phyloP scores from a whole-genome alignment of 169 alveolate genomes.

The Cystoisospora suis region DNA sequence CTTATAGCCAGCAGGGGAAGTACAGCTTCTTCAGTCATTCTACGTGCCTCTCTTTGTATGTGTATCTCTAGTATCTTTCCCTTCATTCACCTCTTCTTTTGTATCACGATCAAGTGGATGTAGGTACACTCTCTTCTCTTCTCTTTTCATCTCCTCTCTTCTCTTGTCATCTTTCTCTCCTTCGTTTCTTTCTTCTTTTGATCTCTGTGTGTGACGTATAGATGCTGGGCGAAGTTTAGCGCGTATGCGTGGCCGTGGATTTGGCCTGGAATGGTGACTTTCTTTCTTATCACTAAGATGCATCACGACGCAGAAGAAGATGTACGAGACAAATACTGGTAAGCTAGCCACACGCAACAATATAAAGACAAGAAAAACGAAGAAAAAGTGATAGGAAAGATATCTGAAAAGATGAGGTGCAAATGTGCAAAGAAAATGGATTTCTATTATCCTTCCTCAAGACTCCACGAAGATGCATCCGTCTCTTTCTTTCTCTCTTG shows the following conservation, averaged over 20 bases:
- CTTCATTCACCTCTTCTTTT: too few relatives aligned
- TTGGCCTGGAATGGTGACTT: conserved; percentile 65
- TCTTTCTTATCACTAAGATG: conserved; percentile 60
- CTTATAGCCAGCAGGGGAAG: too few relatives aligned
- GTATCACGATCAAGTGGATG: too few relatives aligned
- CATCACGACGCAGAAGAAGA: conserved; percentile 65
- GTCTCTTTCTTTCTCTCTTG: not conserved
- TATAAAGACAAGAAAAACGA: too few relatives aligned
- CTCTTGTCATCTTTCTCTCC: not conserved
- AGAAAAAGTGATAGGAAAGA: too few relatives aligned
- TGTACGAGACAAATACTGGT: conserved; percentile 64
- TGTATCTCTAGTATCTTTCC: too few relatives aligned
- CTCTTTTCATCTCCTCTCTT: not conserved
- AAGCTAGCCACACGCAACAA: conserved; percentile 35
- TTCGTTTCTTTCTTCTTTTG: not conserved
- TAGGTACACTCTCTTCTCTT: too few relatives aligned
- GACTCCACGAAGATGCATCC: not conserved
- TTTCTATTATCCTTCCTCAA: too few relatives aligned
- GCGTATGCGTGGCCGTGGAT: conserved; percentile 68
- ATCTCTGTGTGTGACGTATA: not conserved
- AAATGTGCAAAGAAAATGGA: too few relatives aligned
- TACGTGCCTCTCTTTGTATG: too few relatives aligned
- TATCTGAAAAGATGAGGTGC: too few relatives aligned
- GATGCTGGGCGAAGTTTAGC: conserved; percentile 65
- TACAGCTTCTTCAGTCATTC: too few relatives aligned